phyloP scores from a whole-genome alignment of 2,329 filamentous ascomycete genomes.

The Penicillium brevicompactum region DNA sequence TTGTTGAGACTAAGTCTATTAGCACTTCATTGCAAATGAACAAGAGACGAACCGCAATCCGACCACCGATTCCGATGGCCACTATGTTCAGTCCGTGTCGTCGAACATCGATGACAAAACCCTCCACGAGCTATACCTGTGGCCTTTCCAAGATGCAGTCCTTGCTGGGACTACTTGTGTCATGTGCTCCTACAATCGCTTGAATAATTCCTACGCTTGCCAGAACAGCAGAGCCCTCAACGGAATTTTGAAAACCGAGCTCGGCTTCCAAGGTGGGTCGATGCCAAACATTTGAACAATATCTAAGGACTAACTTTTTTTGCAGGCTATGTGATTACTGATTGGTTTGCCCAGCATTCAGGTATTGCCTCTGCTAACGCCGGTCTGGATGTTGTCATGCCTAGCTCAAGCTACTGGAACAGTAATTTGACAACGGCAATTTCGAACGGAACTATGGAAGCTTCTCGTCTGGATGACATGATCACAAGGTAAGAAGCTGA shows the following conservation, averaged over 20 bases:
- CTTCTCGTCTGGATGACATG: constrained; percentile 62
- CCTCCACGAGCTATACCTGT: constrained; percentile 66
- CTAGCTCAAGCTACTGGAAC: constrained; percentile 17
- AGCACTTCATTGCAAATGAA: constrained; percentile 64
- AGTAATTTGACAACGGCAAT: constrained; percentile 57
- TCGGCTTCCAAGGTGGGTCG: constrained; percentile 62
- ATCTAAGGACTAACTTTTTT: neutral
- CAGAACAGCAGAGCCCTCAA: constrained; percentile 79
- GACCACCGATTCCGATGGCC: constrained; percentile 2
- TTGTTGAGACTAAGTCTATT: neutral
- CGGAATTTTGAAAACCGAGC: constrained; percentile 73
- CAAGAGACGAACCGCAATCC: constrained; percentile 51
- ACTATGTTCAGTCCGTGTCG: constrained; percentile 48
- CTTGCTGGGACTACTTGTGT: constrained; percentile 59
- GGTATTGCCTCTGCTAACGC: constrained; percentile 27
- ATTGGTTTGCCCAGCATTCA: constrained; percentile 76
- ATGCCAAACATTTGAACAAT: neutral
- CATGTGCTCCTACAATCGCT: constrained; percentile 63
- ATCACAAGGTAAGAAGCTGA: constrained; percentile 40
- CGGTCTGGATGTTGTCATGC: constrained; percentile 31
- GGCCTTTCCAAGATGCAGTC: constrained; percentile 66
- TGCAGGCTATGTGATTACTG: constrained; percentile 74
- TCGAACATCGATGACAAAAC: constrained; percentile 67
- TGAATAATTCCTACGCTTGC: constrained; percentile 80
- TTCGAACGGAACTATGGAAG: constrained; percentile 61